Evolutionary conservation across 1,139 yeast species (phyloP).

Genomic region (Suhomyces terraborum): DNA sequence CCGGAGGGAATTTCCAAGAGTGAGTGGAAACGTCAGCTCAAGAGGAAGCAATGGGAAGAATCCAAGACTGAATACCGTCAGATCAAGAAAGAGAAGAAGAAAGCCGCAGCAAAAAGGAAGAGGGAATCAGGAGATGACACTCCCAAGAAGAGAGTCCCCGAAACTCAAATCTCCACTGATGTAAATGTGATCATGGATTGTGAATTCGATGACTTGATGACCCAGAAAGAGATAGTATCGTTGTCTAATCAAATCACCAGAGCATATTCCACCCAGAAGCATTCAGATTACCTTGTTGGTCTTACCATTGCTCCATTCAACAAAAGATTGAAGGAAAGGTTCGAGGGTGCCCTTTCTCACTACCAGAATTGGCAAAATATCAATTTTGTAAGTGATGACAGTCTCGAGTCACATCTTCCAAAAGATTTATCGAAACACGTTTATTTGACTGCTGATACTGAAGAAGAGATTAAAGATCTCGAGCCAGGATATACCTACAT

Average conservation of each 20-base stretch:
- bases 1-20: slow-evolving; percentile 87
- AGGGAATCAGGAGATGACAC: slow-evolving; percentile 26
- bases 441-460: slow-evolving; percentile 87
- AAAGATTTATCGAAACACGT: slow-evolving; percentile 47
- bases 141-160: slow-evolving; percentile 34
- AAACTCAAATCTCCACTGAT: slow-evolving; percentile 48
- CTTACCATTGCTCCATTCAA: slow-evolving; percentile 67
- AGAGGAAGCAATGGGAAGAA: slow-evolving; percentile 62
- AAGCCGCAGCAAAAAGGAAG: slow-evolving; percentile 38
- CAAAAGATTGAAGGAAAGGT: slow-evolving; percentile 65
- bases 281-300: slow-evolving; percentile 59
- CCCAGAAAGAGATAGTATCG: slow-evolving; percentile 73
- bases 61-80: slow-evolving; percentile 59
- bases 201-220: slow-evolving; percentile 88
- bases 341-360: slow-evolving; percentile 61
- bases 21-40: slow-evolving; percentile 75
- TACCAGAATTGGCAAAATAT: slow-evolving; percentile 69
- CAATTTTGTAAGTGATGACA: slow-evolving; percentile 49
- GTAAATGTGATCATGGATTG: slow-evolving; percentile 75
- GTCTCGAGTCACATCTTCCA: slow-evolving; percentile 39
- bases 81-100: slow-evolving; percentile 56
- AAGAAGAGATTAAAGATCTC: slow-evolving; percentile 59
- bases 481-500: slow-evolving; percentile 75
- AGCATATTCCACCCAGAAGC: slow-evolving; percentile 75
- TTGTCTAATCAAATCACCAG: slow-evolving; percentile 80